Base-by-base conservation (phyloP, 805 yeast species). In the Barnettozyma siamensis region DNA sequence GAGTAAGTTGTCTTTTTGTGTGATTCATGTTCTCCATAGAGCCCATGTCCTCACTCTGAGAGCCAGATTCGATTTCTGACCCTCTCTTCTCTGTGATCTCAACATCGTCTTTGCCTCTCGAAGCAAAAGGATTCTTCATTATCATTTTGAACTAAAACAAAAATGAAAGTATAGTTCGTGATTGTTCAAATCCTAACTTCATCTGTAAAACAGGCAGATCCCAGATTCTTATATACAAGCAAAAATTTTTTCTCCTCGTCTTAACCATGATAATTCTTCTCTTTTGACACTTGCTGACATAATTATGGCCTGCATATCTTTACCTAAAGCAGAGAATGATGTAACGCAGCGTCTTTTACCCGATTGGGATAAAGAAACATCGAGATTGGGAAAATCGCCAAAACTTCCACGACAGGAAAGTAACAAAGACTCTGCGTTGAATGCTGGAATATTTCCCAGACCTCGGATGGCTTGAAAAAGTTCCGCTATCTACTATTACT, bases 1-100 rank as follows among this genome's bases (percentile, higher is more conserved):
- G 15, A 7, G 36, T 39, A 10, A 43, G 17, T 5, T 29, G 28
- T 37, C 48, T 45, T 18, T 42, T 42, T 4, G 41, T 40, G n/a
- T 41, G 42, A 13, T 31, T 17, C 7, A 43, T 28, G 8, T 39
- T 40, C 11, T 42, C 44, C 16, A 26, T 16, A n/a, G 53, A 45
- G 7, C 46, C 45, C 12, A 30, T 12, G 13, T 33, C 41, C 19
- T 48, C 42, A 17, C 40, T 36, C 21, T 26, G 23, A 10, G 37
- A 29, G 11, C 23, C 27, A 16, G 49, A 42, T 16, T 42, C 37
- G 9, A 39, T 35, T 11, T 37, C 45, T 2, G 12, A 31, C 3
- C 21, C 41, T 33, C 29, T 41, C 29, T 43, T 42, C 6, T 33
- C 34, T 29, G 17, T 24, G 11, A 41, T 27, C 9, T 42, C 35